phyloP scores from a whole-genome alignment of 1,139 yeast genomes.

The Candida sp. region DNA sequence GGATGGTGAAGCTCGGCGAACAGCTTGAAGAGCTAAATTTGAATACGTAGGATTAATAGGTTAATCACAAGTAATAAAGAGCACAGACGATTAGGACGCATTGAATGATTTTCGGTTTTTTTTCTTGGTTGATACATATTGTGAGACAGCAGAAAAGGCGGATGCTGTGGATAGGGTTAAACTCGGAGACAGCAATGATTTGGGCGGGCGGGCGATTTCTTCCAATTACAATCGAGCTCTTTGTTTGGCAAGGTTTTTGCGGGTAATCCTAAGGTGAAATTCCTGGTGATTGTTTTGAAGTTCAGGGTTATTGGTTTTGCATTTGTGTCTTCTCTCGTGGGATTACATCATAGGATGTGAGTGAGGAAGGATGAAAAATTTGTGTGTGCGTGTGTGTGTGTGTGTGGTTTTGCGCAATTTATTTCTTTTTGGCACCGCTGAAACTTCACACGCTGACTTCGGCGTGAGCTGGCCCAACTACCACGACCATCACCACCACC shows the following conservation, averaged over 20 bases:
- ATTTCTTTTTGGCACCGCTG: not conserved
- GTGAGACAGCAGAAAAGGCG: too few species aligned
- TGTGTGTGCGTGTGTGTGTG: too few species aligned
- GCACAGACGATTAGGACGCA: not conserved
- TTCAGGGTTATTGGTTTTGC: not conserved
- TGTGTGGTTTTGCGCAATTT: not conserved
- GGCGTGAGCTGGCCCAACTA: not conserved
- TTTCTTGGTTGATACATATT: too few species aligned
- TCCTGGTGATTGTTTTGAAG: not conserved
- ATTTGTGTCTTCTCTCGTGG: not conserved
- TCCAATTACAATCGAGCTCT: not conserved
- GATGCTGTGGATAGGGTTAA: not conserved
- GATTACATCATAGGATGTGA: not conserved
- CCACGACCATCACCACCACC: not conserved
- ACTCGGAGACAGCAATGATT: not conserved
- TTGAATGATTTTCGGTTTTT: too few species aligned
- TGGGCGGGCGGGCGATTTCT: not conserved
- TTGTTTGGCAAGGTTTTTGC: too few species aligned
- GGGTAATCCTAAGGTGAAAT: not conserved
- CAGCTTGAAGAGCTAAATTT: slow-evolving; percentile 29
- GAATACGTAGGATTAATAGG: not conserved
- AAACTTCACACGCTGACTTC: too few species aligned
- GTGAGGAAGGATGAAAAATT: not conserved
- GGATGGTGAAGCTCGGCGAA: slow-evolving; percentile 35
- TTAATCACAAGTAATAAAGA: not conserved